Base-by-base conservation (phyloP, 768 basidiomycete species). In the Neoboletus magnificus region DNA sequence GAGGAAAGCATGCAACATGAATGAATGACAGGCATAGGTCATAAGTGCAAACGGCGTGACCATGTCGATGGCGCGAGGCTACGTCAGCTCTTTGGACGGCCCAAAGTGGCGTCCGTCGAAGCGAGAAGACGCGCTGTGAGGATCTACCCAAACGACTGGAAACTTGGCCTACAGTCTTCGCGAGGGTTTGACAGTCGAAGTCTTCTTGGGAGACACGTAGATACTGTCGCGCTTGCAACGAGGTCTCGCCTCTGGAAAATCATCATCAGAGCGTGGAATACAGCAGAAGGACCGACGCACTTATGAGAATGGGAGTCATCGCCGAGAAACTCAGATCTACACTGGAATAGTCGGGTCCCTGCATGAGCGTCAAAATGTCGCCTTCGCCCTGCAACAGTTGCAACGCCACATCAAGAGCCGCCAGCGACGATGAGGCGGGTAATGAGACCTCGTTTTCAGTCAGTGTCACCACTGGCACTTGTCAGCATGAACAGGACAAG, bases 81-180 rank as follows among this genome's bases (percentile, higher is more conserved):
- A 20, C 50, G 25, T 22, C 27, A 11, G 11, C 35, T 5, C 30
- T 25, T 36, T 8, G 50, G 46, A 33, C 22, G 8, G 46, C 20
- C 37, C 16, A 23, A 29, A 35, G 9, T 25, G 23, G 35, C 16
- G 30, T 16, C 12, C 47, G 48, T 51, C 48, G 25, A 16, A 20
- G 33, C 9, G n/a, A 27, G 37, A 27, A 39, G 48, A 29, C 27
- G 27, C n/a, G 25, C 23, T 16, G 48, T 18, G 7, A 20, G 20
- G 29, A 60, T 51, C 29, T 18, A 27, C 29, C 36, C 51, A 43
- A 37, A 20, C 40, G n/a, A 22, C 39, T 11, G 20, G 16, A 12
- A 45, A 39, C 3, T 15, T 44, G 27, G 41, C 41, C 53, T 65
- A 66, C 44, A 66, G 40, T 22, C 64, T 60, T 40, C 54, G 58